These are phyloP conservation scores for Zoysia pacifica DNA, from an alignment of 176 grass and related monocot genomes.

Conservation along the genomic window DNA sequence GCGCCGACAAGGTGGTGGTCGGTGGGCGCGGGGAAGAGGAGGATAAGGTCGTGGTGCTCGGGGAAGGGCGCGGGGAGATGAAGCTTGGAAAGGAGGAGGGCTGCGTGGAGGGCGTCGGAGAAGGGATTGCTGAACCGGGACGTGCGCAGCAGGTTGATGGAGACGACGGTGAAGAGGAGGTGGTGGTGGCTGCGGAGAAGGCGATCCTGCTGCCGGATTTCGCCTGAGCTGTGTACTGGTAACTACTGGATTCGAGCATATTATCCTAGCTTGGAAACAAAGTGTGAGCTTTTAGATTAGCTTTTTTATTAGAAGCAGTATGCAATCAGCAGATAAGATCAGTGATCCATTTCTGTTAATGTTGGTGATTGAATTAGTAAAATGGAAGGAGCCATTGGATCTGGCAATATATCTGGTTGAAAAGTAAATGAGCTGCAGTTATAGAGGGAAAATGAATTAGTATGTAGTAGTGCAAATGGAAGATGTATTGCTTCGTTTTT, in stretches of 20 bases:
- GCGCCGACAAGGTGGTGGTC: constrained; percentile 36
- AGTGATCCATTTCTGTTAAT: not conserved
- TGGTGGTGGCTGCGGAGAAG: constrained; percentile 2
- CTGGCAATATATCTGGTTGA: not conserved
- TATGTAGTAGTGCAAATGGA: too few species aligned
- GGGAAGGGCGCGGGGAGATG: constrained; percentile 12
- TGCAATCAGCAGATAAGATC: not conserved
- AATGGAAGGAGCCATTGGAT: not conserved
- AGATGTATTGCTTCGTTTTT: too few species aligned
- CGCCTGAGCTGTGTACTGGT: constrained; percentile 21
- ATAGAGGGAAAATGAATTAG: too few species aligned
- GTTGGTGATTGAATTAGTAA: not conserved
- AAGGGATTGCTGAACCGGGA: not conserved
- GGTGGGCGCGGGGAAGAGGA: constrained; percentile 16
- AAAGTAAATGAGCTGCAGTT: not conserved
- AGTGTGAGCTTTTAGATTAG: not conserved
- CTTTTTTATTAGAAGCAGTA: not conserved
- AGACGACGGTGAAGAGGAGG: not conserved
- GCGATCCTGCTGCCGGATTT: constrained; percentile 37
- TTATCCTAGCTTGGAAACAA: not conserved
- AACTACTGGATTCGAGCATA: not conserved
- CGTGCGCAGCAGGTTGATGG: not conserved
- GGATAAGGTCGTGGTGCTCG: constrained; percentile 39
- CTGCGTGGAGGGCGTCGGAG: constrained; percentile 34
- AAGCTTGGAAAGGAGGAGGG: constrained; percentile 21